A percentile compares a stretch with the other conserved stretches of the same genome.
Evolutionary conservation across 2,329 filamentous ascomycete genomes (phyloP).

Genomic region (Grosmannia huntii): DNA sequence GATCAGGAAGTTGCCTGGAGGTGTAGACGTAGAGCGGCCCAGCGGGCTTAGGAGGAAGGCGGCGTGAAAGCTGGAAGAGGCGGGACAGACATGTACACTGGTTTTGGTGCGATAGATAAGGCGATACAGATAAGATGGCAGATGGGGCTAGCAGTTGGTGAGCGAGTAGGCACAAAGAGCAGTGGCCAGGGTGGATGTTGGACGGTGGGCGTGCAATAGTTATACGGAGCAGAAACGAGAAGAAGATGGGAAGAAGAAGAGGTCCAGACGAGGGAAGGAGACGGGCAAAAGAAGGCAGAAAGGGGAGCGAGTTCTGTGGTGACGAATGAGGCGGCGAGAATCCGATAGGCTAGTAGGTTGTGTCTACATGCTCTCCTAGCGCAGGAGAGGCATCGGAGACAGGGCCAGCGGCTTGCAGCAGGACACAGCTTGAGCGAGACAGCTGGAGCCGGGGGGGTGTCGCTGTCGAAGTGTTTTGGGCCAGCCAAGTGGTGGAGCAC

Average conservation of each 20-base stretch:
- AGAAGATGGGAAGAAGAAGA: neutral
- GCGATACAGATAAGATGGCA: slow-evolving; percentile 9
- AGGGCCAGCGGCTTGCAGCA: neutral
- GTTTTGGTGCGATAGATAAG: slow-evolving; percentile 8
- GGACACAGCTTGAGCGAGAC: neutral
- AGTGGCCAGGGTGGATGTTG: neutral
- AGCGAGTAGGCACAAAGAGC: neutral
- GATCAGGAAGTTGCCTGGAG: neutral
- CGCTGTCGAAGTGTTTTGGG: neutral
- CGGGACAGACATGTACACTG: slow-evolving; percentile 6
- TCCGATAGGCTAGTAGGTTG: slow-evolving; percentile 10
- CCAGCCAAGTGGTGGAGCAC: neutral
- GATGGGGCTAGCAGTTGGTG: neutral
- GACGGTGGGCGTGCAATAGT: neutral
- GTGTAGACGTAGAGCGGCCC: neutral
- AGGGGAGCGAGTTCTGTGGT: neutral
- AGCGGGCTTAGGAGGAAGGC: slow-evolving; percentile 8
- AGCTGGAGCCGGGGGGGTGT: neutral
- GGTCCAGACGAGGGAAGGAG: neutral
- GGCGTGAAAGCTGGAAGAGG: slow-evolving; percentile 4
- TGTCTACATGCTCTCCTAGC: neutral
- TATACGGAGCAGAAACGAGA: neutral
- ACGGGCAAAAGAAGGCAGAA: neutral
- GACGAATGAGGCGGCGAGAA: slow-evolving; percentile 11
- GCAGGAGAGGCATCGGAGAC: neutral